Evolutionary conservation across 2,329 filamentous ascomycete genomes (phyloP).

Genomic region (Xylariaceae sp.): DNA sequence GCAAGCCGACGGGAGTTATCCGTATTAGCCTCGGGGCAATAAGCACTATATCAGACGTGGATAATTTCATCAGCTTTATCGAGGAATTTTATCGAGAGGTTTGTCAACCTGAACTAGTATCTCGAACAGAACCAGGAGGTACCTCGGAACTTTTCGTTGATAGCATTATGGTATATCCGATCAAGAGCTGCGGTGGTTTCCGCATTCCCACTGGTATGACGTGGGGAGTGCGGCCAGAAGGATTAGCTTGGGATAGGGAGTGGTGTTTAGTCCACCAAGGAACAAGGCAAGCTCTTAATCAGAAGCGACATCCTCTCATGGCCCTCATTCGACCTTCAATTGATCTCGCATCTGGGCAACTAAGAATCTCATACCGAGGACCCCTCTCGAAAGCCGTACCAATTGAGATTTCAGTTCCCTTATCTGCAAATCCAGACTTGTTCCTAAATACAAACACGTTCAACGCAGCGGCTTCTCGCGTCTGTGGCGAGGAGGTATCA

Average conservation of each 20-base stretch:
- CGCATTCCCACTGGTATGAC: slow-evolving; percentile 63
- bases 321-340: slow-evolving; percentile 77
- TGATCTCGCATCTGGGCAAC: slow-evolving; percentile 69
- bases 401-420: slow-evolving; percentile 59
- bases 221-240: slow-evolving; percentile 84
- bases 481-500: slow-evolving; percentile 82
- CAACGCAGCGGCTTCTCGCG: slow-evolving; percentile 62
- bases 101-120: slow-evolving; percentile 20
- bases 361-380: slow-evolving; percentile 65
- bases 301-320: slow-evolving; percentile 90
- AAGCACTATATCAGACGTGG: slow-evolving; percentile 79
- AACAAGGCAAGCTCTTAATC: slow-evolving; percentile 82
- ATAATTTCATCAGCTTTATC: slow-evolving; percentile 73
- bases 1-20: slow-evolving; percentile 87
- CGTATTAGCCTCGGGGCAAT: slow-evolving; percentile 88
- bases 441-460: slow-evolving; percentile 51
- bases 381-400: slow-evolving; percentile 13
- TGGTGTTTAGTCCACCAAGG: slow-evolving; percentile 93
- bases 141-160: slow-evolving; percentile 58
- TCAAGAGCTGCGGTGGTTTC: slow-evolving; percentile 91
- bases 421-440: slow-evolving; percentile 70
- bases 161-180: slow-evolving; percentile 78
- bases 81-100: slow-evolving; percentile 64
- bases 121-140: not conserved
- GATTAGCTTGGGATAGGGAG: slow-evolving; percentile 91